A percentile compares a stretch with the other conserved stretches of the same genome.
Evolutionary conservation across 371 early-diverging fungal species (phyloP).

Genomic region (Globomyces sp.): DNA sequence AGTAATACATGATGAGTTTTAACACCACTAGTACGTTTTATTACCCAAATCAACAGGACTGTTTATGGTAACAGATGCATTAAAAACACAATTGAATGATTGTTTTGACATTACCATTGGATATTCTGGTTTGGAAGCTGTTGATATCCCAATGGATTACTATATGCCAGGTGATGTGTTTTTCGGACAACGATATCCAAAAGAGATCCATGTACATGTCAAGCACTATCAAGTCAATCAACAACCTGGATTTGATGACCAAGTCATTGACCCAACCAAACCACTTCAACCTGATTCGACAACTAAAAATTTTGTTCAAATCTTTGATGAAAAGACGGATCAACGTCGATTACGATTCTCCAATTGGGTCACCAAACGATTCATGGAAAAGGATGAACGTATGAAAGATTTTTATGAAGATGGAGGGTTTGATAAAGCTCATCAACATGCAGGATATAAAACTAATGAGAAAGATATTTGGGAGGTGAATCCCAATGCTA

Average conservation of each 20-base stretch:
- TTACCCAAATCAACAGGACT: slow-evolving; percentile 15
- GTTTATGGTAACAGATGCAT: slow-evolving; percentile 14
- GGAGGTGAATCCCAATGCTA: neutral
- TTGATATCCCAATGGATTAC: slow-evolving; percentile 75
- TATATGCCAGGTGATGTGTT: slow-evolving; percentile 75
- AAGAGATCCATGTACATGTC: slow-evolving; percentile 74
- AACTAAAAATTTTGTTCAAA: neutral
- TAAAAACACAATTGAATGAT: slow-evolving; percentile 43
- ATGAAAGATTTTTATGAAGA: slow-evolving; percentile 74
- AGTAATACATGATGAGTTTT: neutral
- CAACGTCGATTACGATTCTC: neutral
- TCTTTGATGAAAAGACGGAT: slow-evolving; percentile 9
- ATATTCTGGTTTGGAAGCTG: slow-evolving; percentile 71
- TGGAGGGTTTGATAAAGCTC: slow-evolving; percentile 58
- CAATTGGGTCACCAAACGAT: slow-evolving; percentile 71
- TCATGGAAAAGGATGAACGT: slow-evolving; percentile 77
- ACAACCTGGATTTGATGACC: slow-evolving; percentile 26
- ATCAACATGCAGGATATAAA: neutral
- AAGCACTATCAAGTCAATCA: slow-evolving; percentile 53
- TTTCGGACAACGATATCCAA: slow-evolving; percentile 63
- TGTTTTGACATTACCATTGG: slow-evolving; percentile 84
- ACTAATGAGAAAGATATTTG: neutral
- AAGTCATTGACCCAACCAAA: neutral
- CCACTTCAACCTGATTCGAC: slow-evolving; percentile 8
- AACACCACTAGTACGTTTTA: slow-evolving; percentile 7